Evolutionary conservation across 202 grass and related monocot species (phyloP).

Genomic region (Digitaria exilis): DNA sequence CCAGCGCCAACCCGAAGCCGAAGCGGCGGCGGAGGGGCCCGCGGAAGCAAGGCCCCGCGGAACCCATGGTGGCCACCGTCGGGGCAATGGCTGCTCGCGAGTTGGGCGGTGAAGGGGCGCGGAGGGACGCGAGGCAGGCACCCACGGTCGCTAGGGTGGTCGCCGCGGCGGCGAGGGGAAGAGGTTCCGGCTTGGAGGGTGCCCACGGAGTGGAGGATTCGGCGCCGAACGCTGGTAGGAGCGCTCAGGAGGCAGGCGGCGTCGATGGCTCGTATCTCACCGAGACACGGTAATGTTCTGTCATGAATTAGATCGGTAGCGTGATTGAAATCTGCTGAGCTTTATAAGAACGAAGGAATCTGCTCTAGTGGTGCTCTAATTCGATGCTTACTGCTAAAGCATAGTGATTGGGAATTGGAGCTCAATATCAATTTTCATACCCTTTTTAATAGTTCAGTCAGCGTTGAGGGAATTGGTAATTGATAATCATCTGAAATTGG

Average conservation of each 20-base stretch:
- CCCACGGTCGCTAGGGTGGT: slow-evolving; percentile 34
- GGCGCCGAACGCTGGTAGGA: slow-evolving; percentile 36
- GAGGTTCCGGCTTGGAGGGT: not conserved
- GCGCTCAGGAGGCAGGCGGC: not conserved
- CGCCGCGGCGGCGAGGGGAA: not conserved
- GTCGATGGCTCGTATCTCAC: slow-evolving; percentile 81
- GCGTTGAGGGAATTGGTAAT: not conserved
- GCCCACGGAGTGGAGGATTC: slow-evolving; percentile 18
- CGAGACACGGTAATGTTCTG: slow-evolving; percentile 62
- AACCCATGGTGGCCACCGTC: slow-evolving; percentile 29
- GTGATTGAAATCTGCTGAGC: not conserved
- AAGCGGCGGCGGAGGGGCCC: slow-evolving; percentile 40
- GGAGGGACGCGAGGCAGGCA: slow-evolving; percentile 40
- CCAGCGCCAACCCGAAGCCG: slow-evolving; percentile 23
- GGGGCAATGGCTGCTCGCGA: slow-evolving; percentile 12
- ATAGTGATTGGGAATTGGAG: not conserved
- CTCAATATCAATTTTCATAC: not conserved
- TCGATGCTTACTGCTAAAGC: not conserved
- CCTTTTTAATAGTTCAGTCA: not conserved
- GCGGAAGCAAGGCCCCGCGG: slow-evolving; percentile 30
- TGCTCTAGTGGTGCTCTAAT: not conserved
- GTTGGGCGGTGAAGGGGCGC: slow-evolving; percentile 34
- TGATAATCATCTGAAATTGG: not conserved
- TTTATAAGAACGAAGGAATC: not conserved
- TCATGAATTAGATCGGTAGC: not conserved